phyloP scores from a whole-genome alignment of 1,139 yeast species.

The Trichomonascaceae sp. region DNA sequence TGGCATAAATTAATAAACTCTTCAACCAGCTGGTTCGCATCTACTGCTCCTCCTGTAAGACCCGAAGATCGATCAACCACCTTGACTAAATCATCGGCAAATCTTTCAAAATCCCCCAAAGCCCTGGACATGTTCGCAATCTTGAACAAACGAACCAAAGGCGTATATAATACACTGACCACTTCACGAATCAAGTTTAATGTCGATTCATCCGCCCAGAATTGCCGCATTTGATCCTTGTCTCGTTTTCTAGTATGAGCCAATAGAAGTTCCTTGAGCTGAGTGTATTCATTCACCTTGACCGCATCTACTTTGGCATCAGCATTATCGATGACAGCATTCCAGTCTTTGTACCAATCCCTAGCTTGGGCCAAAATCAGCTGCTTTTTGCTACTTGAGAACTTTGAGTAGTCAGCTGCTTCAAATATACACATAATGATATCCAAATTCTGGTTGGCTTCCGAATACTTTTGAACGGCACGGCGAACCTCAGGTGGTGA shows the following conservation, averaged over 20 bases:
- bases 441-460: slow-evolving; percentile 11
- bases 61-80: slow-evolving; percentile 45
- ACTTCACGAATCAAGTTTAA: slow-evolving; percentile 64
- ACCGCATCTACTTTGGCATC: slow-evolving; percentile 17
- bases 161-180: slow-evolving; percentile 75
- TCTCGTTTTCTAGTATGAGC: slow-evolving; percentile 65
- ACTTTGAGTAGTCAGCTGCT: slow-evolving; percentile 1
- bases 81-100: slow-evolving; percentile 62
- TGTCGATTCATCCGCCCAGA: slow-evolving; percentile 83
- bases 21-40: slow-evolving; percentile 54
- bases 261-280: slow-evolving; percentile 57
- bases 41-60: slow-evolving; percentile 40
- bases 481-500: slow-evolving; percentile 23
- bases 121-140: slow-evolving; percentile 73
- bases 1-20: slow-evolving; percentile 58
- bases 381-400: slow-evolving; percentile 2
- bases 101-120: slow-evolving; percentile 63
- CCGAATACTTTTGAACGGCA: slow-evolving; percentile 10
- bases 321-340: slow-evolving; percentile 27
- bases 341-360: slow-evolving; percentile 37
- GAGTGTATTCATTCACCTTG: slow-evolving; percentile 37
- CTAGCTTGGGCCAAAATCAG: slow-evolving; percentile 18
- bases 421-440: slow-evolving; percentile 12
- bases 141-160: slow-evolving; percentile 69
- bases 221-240: slow-evolving; percentile 61